Evolutionary conservation across 176 grass and related monocot species (phyloP), one percentile per base, ranked within the genome.

Genomic region (Oryza meyeriana): DNA sequence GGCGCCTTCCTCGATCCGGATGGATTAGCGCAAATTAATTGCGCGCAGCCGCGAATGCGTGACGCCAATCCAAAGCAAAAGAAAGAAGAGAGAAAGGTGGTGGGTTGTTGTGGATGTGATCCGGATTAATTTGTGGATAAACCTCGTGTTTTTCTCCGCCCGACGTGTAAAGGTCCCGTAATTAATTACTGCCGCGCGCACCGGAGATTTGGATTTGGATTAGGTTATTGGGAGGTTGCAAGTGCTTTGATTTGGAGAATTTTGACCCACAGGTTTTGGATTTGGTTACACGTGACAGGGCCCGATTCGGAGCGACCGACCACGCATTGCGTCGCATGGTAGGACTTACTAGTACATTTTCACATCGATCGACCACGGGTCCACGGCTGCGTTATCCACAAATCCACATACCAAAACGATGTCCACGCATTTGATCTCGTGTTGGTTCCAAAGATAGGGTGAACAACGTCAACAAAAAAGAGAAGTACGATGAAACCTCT

Each of bases 51-150:
- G 71, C 14, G n/a, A 11, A 33, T 8, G 34, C 38, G 47, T 74
- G 45, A 39, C 35, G 42, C 20, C 65, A 50, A 87, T 82, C 64
- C 72, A 59, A 59, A 59, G 55, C 55, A 59, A 25, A 59, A 25
- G n/a, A 58, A n/a, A 6, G 8, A 18, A 24, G 2, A 58, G 55
- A 59, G 9, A 84, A 70, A 81, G 39, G 25, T 44, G 4, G 77
- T 7, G 17, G 55, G n/a, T 74, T 34, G 31, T 33, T 48, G 61
- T 12, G 3, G 50, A 22, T 33, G 55, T 55, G 82, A 77, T 57
- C 4, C 64, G 83, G 88, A 89, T 89, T 77, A 38, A 72, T 28
- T 66, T 81, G 42, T 81, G 83, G 87, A 89, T 89, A 76, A 26
- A 27, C 33, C 47, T 39, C 31, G 10, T 3, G 35, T 64, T 41